Conservation (phyloP, 164 flowering plant species). For the Taxillus chinensis region DNA sequence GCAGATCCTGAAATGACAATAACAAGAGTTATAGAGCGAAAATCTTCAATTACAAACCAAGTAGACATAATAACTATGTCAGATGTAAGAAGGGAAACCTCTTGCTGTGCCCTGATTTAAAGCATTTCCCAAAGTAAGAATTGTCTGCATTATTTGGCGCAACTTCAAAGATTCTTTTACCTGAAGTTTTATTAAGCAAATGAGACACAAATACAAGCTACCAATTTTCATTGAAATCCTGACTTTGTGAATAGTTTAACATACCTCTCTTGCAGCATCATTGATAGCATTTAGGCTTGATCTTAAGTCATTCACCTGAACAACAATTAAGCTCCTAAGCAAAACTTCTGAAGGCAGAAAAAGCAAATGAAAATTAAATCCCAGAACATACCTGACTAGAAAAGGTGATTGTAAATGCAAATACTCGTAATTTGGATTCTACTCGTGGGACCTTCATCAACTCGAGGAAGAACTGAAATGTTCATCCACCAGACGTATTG, state of each 20-base stretch:
- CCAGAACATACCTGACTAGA: constrained; percentile 58
- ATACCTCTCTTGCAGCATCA: constrained; percentile 77
- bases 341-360: constrained; percentile 1
- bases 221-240: background rate
- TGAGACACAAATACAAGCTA: constrained; percentile 3
- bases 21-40: background rate
- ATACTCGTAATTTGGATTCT: constrained; percentile 89
- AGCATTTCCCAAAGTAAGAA: constrained; percentile 94
- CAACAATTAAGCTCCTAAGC: constrained; percentile 3
- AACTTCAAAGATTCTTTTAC: constrained; percentile 82
- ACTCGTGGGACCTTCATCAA: constrained; percentile 97
- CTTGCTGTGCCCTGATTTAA: constrained; percentile 97
- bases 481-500: constrained; percentile 7
- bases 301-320: constrained; percentile 73
- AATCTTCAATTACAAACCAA: background rate
- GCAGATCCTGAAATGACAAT: constrained; percentile 71
- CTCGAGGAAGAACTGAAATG: constrained; percentile 84
- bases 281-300: constrained; percentile 60
- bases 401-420: constrained; percentile 85
- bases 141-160: constrained; percentile 96
- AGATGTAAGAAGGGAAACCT: constrained; percentile 28
- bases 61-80: background rate
- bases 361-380: constrained; percentile 1
- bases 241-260: background rate
- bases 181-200: constrained; percentile 27